Percentiles rank a stretch among this genome's conserved stretches.
phyloP scores from a whole-genome alignment of 768 basidiomycete species.

The Coprinopsis strossmayeri region DNA sequence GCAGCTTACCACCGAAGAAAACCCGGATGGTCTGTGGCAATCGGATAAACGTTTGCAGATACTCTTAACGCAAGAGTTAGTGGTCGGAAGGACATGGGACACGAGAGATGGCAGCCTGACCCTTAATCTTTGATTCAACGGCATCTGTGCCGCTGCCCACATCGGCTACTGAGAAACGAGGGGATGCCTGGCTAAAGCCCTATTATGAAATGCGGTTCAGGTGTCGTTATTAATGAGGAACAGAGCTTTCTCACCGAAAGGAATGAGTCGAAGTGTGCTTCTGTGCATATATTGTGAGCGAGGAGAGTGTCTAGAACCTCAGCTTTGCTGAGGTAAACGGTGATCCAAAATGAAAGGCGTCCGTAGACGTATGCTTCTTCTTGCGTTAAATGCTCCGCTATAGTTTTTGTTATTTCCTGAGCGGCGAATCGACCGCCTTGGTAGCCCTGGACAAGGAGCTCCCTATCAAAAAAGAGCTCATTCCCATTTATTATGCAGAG shows the following conservation, averaged over 20 bases:
- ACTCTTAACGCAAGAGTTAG: conserved; percentile 39
- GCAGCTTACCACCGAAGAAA: conserved; percentile 61
- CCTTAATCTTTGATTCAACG: conserved; percentile 64
- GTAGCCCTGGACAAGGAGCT: conserved; percentile 55
- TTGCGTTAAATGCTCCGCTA: conserved; percentile 60
- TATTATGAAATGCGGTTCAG: conserved; percentile 20
- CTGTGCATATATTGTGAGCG: conserved; percentile 48
- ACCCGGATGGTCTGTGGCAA: conserved; percentile 71
- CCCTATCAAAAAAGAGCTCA: conserved; percentile 55
- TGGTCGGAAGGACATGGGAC: no score
- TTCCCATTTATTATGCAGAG: conserved; percentile 74
- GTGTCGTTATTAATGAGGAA: background rate
- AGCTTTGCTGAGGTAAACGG: conserved; percentile 61
- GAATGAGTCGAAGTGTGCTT: conserved; percentile 67
- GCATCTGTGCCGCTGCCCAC: conserved; percentile 59
- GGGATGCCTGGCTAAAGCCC: conserved; percentile 71
- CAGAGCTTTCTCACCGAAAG: conserved; percentile 31
- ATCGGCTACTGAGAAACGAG: conserved; percentile 65
- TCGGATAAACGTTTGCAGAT: conserved; percentile 60
- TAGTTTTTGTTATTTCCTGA: conserved; percentile 58
- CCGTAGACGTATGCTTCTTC: conserved; percentile 57
- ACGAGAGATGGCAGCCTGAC: conserved; percentile 27
- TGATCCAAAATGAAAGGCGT: conserved; percentile 70
- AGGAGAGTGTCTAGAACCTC: conserved; percentile 46
- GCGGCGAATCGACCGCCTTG: conserved; percentile 61